Percentiles rank a stretch among this genome's conserved stretches.
These are phyloP conservation scores for Vanrija sp. DNA, from an alignment of 1,284 basidiomycete species.

Conservation along the genomic window DNA sequence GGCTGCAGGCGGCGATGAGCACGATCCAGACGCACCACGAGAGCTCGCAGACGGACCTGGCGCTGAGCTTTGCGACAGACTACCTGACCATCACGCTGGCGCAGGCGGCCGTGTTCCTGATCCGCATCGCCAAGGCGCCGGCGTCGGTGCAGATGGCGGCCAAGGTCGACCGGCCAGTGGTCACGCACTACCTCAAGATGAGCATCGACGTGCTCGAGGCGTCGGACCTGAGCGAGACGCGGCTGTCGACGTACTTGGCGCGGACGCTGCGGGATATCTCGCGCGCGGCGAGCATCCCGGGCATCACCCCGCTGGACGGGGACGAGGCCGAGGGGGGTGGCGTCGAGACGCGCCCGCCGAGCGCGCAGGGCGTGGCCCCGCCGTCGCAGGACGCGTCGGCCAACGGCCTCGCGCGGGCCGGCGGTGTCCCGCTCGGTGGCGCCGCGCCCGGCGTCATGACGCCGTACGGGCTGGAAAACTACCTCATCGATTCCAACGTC, in stretches of 20 bases:
- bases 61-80: slow-evolving; percentile 35
- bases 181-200: slow-evolving; percentile 30
- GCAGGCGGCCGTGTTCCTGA: slow-evolving; percentile 36
- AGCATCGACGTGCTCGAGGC: slow-evolving; percentile 25
- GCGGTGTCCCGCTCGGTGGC: too few relatives aligned
- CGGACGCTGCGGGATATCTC: slow-evolving; percentile 28
- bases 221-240: slow-evolving; percentile 28
- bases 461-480: too few relatives aligned
- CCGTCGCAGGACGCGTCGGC: too few relatives aligned
- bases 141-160: slow-evolving; percentile 12
- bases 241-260: slow-evolving; percentile 29
- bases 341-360: too few relatives aligned
- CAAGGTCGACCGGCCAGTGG: slow-evolving; percentile 23
- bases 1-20: slow-evolving; percentile 30
- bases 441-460: too few relatives aligned
- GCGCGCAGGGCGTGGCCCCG: too few relatives aligned
- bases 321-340: too few relatives aligned
- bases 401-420: too few relatives aligned
- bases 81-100: slow-evolving; percentile 36
- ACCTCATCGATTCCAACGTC: too few relatives aligned
- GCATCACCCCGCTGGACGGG: too few relatives aligned
- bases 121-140: slow-evolving; percentile 26
- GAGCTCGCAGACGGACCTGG: slow-evolving; percentile 29
- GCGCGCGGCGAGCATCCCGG: too few relatives aligned
- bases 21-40: slow-evolving; percentile 36